Percentiles rank a stretch among this genome's conserved stretches.
Conservation (phyloP, 2,329 filamentous ascomycete genomes). For the Fusarium torulosum region DNA sequence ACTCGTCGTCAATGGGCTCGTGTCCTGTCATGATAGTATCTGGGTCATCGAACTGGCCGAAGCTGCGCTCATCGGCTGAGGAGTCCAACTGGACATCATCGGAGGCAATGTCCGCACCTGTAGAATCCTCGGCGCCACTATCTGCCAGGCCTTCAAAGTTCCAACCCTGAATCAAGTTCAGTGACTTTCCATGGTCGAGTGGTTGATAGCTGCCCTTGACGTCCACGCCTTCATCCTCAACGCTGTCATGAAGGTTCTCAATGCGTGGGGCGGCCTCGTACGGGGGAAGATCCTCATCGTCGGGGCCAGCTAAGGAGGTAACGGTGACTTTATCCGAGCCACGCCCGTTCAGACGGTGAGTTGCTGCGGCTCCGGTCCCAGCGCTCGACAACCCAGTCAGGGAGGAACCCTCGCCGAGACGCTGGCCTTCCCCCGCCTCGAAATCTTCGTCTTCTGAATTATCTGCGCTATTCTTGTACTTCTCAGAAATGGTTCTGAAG, state of each 20-base stretch:
- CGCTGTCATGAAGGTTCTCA: conserved; percentile 56
- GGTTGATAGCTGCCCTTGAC: conserved; percentile 53
- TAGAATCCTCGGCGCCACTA: conserved; percentile 51
- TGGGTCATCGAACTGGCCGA: conserved; percentile 43
- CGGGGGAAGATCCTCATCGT: conserved; percentile 51
- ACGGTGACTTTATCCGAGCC: conserved; percentile 61
- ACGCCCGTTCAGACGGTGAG: conserved; percentile 72
- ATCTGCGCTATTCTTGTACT: conserved; percentile 67
- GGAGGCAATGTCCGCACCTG: conserved; percentile 56
- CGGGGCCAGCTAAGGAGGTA: conserved; percentile 44
- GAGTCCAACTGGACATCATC: conserved; percentile 60
- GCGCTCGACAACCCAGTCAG: conserved; percentile 92
- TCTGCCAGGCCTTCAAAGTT: conserved; percentile 58
- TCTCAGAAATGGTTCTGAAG: conserved; percentile 77
- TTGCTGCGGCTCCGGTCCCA: conserved; percentile 82
- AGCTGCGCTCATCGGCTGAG: conserved; percentile 53
- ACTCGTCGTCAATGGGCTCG: conserved; percentile 22
- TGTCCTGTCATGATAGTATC: conserved; percentile 51
- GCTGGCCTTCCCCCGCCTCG: conserved; percentile 82
- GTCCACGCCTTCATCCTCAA: conserved; percentile 64
- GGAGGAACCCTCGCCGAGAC: conserved; percentile 87
- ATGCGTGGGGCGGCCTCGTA: conserved; percentile 48
- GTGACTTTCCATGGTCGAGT: conserved; percentile 47
- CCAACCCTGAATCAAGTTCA: conserved; percentile 59
- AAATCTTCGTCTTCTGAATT: conserved; percentile 59